Base-by-base conservation (phyloP, 768 basidiomycete species). In the Guyanaporus albipodus region DNA sequence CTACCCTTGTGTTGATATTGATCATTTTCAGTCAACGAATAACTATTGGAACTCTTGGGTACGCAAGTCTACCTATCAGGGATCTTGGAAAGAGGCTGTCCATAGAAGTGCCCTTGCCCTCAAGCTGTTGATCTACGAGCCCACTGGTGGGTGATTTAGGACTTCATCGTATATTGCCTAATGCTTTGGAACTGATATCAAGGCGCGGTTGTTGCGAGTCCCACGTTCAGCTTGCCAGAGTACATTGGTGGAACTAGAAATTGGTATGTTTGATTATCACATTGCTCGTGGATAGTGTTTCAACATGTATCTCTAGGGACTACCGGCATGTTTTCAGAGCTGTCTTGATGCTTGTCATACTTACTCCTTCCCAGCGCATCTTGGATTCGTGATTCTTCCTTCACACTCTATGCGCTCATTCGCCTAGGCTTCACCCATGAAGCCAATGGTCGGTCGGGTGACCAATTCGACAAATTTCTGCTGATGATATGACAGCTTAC, bases 361-460 rank as follows among this genome's bases (percentile, higher is more conserved):
- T 45, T n/a, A 40, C 4, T 34, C 31, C 24, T 29, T 21, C 43
- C 21, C 50, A 86, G 87, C 18, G 83, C 82, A 4, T 88, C 86
- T 1, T 91, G 89, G 88, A 91, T 97, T 59, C 83, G 95, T n/a
- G 95, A 99, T 60, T 85, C 92, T 0, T 90, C 88, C 0, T 99
- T 99, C 73, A 92, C 91, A 1, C 77, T 98, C 6, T 99, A 98
- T 60, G 95, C 94, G 0, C 76, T 97, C 31, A 85, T 98, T 47
- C 78, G 96, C 31, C 77, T 98, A 1, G 96, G 95, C 0, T 97
- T 94, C 68, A 97, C 93, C 0, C 78, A 87, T 17, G 95, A 99
- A 62, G 91, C 91, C 0, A 85, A 90, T 53, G 78, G 90, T 90
- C 45, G n/a, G 73, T 64, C 10, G 10, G 33, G 17, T 34, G 27